Percentiles rank a stretch among this genome's conserved stretches.
These are phyloP conservation scores for Ziziphus jujuba DNA, from an alignment of 306 rosid species.

Conservation along the genomic window DNA sequence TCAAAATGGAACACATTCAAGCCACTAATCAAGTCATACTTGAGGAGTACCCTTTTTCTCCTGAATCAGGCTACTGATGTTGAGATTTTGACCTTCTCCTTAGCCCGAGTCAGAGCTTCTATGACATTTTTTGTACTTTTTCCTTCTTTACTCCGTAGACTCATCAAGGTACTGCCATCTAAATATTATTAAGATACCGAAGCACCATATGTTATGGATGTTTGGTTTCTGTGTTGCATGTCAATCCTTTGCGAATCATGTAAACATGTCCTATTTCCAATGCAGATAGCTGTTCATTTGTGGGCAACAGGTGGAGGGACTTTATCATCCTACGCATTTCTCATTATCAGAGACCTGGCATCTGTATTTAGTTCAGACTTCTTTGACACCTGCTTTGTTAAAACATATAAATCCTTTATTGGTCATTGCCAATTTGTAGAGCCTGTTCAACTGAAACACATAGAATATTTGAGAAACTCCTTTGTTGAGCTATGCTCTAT, in stretches of 20 bases:
- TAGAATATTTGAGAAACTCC: conserved; percentile 64
- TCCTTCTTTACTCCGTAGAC: conserved; percentile 62
- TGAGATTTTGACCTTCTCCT: conserved; percentile 65
- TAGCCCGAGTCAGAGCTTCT: conserved; percentile 67
- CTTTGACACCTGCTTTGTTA: conserved; percentile 78
- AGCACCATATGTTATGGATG: neutral
- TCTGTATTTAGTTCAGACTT: conserved; percentile 52
- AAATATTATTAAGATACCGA: conserved; percentile 7
- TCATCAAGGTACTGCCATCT: conserved; percentile 59
- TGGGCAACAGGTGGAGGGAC: conserved; percentile 83
- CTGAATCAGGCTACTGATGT: conserved; percentile 68
- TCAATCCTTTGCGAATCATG: conserved; percentile 23
- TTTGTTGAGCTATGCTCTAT: conserved; percentile 78
- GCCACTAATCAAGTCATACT: conserved; percentile 69
- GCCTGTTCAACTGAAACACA: conserved; percentile 47
- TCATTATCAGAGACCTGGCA: conserved; percentile 60
- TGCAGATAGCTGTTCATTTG: conserved; percentile 78
- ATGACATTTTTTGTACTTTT: conserved; percentile 57
- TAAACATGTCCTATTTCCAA: conserved; percentile 27
- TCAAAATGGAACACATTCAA: conserved; percentile 60
- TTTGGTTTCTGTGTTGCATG: conserved; percentile 17
- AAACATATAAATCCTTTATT: conserved; percentile 67
- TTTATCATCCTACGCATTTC: conserved; percentile 67
- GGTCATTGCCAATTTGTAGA: conserved; percentile 63
- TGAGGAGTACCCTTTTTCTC: conserved; percentile 74